phyloP scores from a whole-genome alignment of 805 yeast genomes.

The Yamadazyma philogaea region DNA sequence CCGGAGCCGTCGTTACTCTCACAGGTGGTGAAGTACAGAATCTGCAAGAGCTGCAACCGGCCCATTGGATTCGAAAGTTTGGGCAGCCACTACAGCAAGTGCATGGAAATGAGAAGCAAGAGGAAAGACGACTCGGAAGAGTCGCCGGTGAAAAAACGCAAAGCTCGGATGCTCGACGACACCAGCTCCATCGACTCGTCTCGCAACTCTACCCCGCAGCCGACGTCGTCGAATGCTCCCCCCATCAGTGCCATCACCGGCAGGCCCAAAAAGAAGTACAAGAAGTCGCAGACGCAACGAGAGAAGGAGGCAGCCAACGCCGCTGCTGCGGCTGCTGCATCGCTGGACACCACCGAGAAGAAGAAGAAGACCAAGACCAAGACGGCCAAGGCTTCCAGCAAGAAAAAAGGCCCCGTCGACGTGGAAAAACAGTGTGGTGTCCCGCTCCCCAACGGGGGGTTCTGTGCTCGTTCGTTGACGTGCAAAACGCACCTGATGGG shows the following conservation, averaged over 20 bases:
- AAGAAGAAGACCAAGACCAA: slow-evolving; percentile 32
- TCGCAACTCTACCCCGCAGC: slow-evolving; percentile 22
- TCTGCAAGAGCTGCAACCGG: slow-evolving; percentile 38
- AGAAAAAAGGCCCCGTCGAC: slow-evolving; percentile 80
- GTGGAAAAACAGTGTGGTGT: slow-evolving; percentile 97
- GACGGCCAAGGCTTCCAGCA: slow-evolving; percentile 42
- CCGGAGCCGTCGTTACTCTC: slow-evolving; percentile 22
- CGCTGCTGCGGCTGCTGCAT: slow-evolving; percentile 44
- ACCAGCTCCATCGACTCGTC: slow-evolving; percentile 39
- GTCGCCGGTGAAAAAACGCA: slow-evolving; percentile 22
- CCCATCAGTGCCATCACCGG: slow-evolving; percentile 17
- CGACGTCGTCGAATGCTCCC: background rate
- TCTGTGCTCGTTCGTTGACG: slow-evolving; percentile 91
- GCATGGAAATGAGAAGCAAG: slow-evolving; percentile 39
- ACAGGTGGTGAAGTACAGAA: slow-evolving; percentile 33
- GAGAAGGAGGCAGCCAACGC: slow-evolving; percentile 47
- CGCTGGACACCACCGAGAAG: slow-evolving; percentile 16
- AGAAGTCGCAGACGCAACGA: slow-evolving; percentile 41
- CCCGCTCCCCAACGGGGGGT: slow-evolving; percentile 87
- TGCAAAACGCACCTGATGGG: slow-evolving; percentile 99
- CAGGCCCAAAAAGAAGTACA: slow-evolving; percentile 42
- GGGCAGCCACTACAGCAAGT: slow-evolving; percentile 30
- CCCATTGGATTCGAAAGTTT: slow-evolving; percentile 40
- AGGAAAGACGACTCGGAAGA: slow-evolving; percentile 16
- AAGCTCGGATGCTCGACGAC: slow-evolving; percentile 34